Evolutionary conservation across 495 filamentous ascomycete genomes (phyloP), one percentile per base, ranked within the genome.

Genomic region (Penicillium malachiteum): DNA sequence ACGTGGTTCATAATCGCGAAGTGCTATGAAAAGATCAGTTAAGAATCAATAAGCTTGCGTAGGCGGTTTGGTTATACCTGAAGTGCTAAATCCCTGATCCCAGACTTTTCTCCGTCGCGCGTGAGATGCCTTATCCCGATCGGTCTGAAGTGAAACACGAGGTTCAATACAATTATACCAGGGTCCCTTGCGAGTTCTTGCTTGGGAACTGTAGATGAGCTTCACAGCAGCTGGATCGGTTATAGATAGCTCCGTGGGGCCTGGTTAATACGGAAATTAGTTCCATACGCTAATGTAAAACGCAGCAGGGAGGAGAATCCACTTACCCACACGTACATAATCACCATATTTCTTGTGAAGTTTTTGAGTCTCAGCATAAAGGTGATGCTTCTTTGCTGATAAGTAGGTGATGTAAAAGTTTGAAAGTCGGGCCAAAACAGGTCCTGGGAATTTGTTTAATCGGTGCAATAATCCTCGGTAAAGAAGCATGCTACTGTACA

Each of bases 261-360:
- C 72, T 46, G 11, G 16, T 18, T 31, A 37, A 37, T 31, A 21
- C 43, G 12, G 13, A 18, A 44, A 31, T 32, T 26, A 32, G 43
- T 13, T 14, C 43, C 34, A 13, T 2, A 13, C 8, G 34, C 65
- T 67, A 65, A 0, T 16, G 37, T 12, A 6, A 17, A 32, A 4
- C 13, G 2, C 10, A 13, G 7, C 3, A 7, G 11, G 13, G 3
- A 12, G 1, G 16, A 16, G 13, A 0, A 13, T 10, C 34, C 34
- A 45, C 31, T 53, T 41, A 67, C 65, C 67, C 21, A 62, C 35
- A 7, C 67, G 59, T 0, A 82, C 73, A 38, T 78, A 71, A 33
- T 70, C 67, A 0, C 80, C 78, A 63, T 81, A 74, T 45, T 72
- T 65, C n/a, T 66, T 12, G 55, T 83, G 80, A 2, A 80, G 68